Percentiles rank a stretch among this genome's conserved stretches.
Conservation (phyloP, 169 alveolate species). For the Plasmodium berghei region DNA sequence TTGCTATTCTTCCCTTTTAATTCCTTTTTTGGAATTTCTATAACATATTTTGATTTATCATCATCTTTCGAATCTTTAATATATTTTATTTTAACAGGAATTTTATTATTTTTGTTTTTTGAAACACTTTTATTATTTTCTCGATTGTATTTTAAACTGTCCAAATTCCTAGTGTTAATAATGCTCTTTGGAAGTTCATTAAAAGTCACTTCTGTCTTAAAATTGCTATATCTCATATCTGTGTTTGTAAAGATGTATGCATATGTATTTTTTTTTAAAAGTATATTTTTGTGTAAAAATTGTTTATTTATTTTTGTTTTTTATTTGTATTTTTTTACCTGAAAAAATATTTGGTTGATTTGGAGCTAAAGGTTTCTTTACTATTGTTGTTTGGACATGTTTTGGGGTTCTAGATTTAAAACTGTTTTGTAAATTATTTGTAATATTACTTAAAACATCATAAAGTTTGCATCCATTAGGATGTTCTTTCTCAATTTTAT, state of each 20-base stretch:
- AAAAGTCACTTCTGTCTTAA: conserved; percentile 15
- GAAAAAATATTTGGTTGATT: neutral
- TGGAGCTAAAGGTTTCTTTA: neutral
- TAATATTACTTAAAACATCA: conserved; percentile 24
- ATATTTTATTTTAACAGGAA: conserved; percentile 66
- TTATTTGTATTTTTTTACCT: conserved; percentile 6
- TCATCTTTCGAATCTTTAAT: conserved; percentile 41
- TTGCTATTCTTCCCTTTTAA: conserved; percentile 7
- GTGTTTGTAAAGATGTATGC: neutral
- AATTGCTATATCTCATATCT: conserved; percentile 31
- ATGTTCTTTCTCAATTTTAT: neutral
- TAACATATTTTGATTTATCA: conserved; percentile 65
- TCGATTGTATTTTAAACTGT: too few species aligned
- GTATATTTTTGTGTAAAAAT: neutral
- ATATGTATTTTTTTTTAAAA: conserved; percentile 1
- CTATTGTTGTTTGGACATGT: neutral
- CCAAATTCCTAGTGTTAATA: too few species aligned
- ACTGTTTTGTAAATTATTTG: conserved; percentile 23
- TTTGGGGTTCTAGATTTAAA: conserved; percentile 27
- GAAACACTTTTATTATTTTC: neutral
- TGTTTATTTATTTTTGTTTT: neutral
- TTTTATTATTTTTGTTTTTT: conserved; percentile 27
- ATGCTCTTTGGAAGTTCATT: neutral
- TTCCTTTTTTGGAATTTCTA: conserved; percentile 59
- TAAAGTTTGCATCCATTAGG: neutral